Conservation (phyloP, 257 asterid genomes). For the Solanum commersonii region DNA sequence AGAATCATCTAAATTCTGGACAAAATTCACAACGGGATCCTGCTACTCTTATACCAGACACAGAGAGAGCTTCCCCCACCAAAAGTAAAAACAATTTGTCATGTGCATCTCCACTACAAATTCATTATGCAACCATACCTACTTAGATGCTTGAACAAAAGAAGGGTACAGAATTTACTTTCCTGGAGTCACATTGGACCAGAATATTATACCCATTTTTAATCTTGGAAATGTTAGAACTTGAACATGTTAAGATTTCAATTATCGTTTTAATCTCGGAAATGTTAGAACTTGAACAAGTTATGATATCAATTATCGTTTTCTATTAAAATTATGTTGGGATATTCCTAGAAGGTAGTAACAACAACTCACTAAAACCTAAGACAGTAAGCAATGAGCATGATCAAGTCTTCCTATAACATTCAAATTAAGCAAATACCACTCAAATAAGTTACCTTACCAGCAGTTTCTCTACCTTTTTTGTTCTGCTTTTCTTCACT, state of each 20-base stretch:
- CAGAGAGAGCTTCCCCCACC: neutral
- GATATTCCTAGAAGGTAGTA: neutral
- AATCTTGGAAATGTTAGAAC: neutral
- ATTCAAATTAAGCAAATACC: conserved; percentile 11
- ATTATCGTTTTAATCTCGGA: neutral
- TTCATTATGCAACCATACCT: neutral
- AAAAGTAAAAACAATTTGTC: neutral
- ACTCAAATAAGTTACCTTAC: conserved; percentile 50
- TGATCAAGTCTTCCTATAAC: neutral
- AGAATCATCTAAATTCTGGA: neutral
- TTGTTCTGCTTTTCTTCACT: conserved; percentile 58
- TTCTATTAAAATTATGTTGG: neutral
- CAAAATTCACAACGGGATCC: neutral
- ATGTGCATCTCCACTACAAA: neutral
- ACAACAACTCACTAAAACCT: neutral
- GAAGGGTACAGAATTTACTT: neutral
- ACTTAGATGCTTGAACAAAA: neutral
- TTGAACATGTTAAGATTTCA: neutral
- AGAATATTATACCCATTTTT: neutral
- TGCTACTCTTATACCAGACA: neutral
- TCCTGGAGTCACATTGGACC: neutral
- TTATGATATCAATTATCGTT: neutral
- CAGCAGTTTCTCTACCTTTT: conserved; percentile 62
- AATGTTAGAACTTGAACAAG: neutral
- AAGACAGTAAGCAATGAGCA: neutral